A percentile compares a stretch with the other conserved stretches of the same genome.
These are phyloP conservation scores for Wilcoxina mikolae DNA, from an alignment of 495 filamentous ascomycete genomes.

Conservation along the genomic window DNA sequence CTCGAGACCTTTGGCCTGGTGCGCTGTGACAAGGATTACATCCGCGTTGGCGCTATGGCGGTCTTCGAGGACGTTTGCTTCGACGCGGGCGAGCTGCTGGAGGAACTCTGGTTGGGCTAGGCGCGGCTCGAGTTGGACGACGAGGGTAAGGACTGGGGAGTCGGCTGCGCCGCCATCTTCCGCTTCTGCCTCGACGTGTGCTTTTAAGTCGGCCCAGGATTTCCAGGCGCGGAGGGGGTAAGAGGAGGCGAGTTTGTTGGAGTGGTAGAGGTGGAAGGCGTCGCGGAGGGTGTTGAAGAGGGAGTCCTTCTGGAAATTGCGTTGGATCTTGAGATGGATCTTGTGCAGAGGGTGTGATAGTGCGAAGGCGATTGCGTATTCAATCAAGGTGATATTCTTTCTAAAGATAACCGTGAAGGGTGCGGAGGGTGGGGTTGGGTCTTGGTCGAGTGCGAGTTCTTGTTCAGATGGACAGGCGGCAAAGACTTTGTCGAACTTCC, in stretches of 20 bases:
- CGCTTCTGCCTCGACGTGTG: constrained; percentile 11
- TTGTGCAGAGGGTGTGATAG: constrained; percentile 7
- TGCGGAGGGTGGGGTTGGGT: not conserved
- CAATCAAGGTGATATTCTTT: constrained; percentile 16
- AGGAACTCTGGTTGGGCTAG: constrained; percentile 6
- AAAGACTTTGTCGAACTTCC: constrained; percentile 6
- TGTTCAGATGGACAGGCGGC: not conserved
- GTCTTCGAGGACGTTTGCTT: constrained; percentile 12
- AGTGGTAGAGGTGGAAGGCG: constrained; percentile 7
- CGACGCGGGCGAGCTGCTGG: constrained; percentile 1
- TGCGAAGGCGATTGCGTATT: constrained; percentile 12
- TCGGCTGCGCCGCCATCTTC: constrained; percentile 7
- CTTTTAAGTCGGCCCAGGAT: constrained; percentile 14
- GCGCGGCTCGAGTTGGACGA: constrained; percentile 10
- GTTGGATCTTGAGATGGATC: constrained; percentile 6
- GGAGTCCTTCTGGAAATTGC: constrained; percentile 7
- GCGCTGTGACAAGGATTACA: constrained; percentile 16
- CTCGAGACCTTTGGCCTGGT: constrained; percentile 22
- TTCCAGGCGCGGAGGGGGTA: constrained; percentile 9
- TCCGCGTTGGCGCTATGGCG: constrained; percentile 8
- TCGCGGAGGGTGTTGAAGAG: constrained; percentile 15
- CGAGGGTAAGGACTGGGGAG: constrained; percentile 10
- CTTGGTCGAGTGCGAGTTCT: not conserved
- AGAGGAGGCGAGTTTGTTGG: not conserved
- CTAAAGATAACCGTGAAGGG: constrained; percentile 20